Evolutionary conservation across 768 basidiomycete species (phyloP), one percentile per base, ranked within the genome.

Genomic region (Cystobasidium ongulense): DNA sequence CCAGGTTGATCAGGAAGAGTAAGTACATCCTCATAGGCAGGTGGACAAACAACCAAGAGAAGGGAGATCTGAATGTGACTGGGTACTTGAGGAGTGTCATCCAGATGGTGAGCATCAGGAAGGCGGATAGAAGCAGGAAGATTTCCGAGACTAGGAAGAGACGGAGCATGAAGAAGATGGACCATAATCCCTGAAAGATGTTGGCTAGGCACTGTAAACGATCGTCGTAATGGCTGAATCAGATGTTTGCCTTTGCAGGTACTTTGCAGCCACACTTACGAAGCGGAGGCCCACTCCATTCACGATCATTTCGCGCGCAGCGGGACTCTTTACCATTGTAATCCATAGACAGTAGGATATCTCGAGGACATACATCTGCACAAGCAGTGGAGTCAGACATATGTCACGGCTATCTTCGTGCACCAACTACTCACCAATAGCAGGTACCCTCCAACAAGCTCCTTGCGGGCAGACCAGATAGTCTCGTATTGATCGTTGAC

Each of bases 311-410:
- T 82, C 84, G 88, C 89, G 76, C 3, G 92, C 95, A 79, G 92
- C 90, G 0, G 86, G 83, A 75, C 87, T 90, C 52, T 85, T 84
- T 0, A 88, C 87, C 0, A 89, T 76, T 0, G 92, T 86, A 2
- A 97, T 85, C 21, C 92, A 82, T 15, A 91, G 75, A 75, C 92
- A 94, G 79, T 93, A 93, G 0, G 90, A 92, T 61, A 96, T 84
- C 81, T 90, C 88, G 0, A 84, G 84, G 8, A 87, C 78, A 78
- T 90, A 91, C 7, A 85, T 71, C 68, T 71, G 72, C 11, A 80
- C 35, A 54, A 25, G 63, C 39, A 68, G 50, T 36, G 18, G 46
- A 31, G 35, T 53, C 46, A 31, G 2, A 10, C 27, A 15, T 2
- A 15, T 15, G 13, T 5, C 33, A 59, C 25, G 4, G 5, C 4